Conservation (phyloP, 2,329 filamentous ascomycete species). For the Cercospora sp. region DNA sequence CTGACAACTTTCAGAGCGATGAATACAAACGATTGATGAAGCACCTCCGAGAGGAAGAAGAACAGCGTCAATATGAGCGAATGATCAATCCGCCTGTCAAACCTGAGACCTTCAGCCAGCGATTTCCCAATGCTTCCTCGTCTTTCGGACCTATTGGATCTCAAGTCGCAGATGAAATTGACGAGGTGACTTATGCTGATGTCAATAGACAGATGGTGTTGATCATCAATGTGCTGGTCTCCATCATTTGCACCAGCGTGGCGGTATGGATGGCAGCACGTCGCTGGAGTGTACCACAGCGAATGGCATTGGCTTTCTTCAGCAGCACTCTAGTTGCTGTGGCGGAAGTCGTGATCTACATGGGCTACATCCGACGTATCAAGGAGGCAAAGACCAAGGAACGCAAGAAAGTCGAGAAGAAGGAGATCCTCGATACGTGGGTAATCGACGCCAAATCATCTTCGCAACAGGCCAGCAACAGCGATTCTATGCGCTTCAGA, state of each 20-base stretch:
- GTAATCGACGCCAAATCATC: slow-evolving; percentile 46
- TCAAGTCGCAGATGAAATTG: slow-evolving; percentile 52
- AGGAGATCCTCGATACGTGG: slow-evolving; percentile 72
- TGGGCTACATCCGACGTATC: slow-evolving; percentile 71
- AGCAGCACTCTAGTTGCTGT: slow-evolving; percentile 69
- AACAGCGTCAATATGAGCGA: slow-evolving; percentile 76
- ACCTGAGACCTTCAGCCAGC: slow-evolving; percentile 60
- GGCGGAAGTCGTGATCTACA: slow-evolving; percentile 76
- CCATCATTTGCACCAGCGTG: slow-evolving; percentile 74
- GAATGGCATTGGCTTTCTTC: slow-evolving; percentile 69
- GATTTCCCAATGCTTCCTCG: slow-evolving; percentile 57
- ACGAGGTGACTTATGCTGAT: slow-evolving; percentile 69
- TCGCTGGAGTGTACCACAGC: slow-evolving; percentile 71
- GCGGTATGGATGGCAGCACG: slow-evolving; percentile 76
- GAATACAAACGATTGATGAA: slow-evolving; percentile 90
- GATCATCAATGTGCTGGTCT: slow-evolving; percentile 86
- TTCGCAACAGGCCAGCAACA: slow-evolving; percentile 23
- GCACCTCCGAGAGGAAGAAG: slow-evolving; percentile 77
- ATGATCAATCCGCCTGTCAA: slow-evolving; percentile 66
- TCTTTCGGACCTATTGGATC: slow-evolving; percentile 41
- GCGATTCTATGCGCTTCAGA: slow-evolving; percentile 41
- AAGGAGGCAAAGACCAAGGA: slow-evolving; percentile 66
- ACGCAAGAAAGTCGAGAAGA: slow-evolving; percentile 62
- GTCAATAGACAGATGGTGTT: slow-evolving; percentile 79
- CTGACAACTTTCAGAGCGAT: slow-evolving; percentile 56